Evolutionary conservation across 805 yeast genomes (phyloP).

Genomic region (Cyberlindnera euphorbiiphila): DNA sequence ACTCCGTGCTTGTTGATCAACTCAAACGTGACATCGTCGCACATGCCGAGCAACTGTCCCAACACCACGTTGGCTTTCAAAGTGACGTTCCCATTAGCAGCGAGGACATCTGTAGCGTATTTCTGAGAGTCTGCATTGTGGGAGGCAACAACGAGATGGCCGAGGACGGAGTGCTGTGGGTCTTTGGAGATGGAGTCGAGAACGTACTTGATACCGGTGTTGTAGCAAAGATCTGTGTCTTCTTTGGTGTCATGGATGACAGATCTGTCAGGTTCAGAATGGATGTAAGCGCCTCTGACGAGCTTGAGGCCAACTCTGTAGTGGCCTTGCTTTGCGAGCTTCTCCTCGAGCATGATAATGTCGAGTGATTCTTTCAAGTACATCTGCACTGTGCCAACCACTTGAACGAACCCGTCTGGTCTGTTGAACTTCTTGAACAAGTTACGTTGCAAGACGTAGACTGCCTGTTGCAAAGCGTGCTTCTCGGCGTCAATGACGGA

Average conservation of each 20-base stretch:
- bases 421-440: slow-evolving; percentile 73
- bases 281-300: slow-evolving; percentile 95
- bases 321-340: slow-evolving; percentile 52
- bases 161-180: slow-evolving; percentile 47
- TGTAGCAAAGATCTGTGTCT: slow-evolving; percentile 76
- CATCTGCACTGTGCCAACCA: slow-evolving; percentile 92
- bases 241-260: slow-evolving; percentile 74
- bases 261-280: slow-evolving; percentile 72
- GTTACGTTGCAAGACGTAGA: slow-evolving; percentile 82
- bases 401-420: slow-evolving; percentile 49
- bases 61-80: slow-evolving; percentile 62
- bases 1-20: slow-evolving; percentile 61
- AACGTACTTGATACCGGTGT: slow-evolving; percentile 61
- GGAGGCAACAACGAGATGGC: slow-evolving; percentile 85
- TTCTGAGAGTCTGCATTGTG: slow-evolving; percentile 81
- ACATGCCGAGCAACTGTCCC: slow-evolving; percentile 95
- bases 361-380: slow-evolving; percentile 70
- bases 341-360: slow-evolving; percentile 58
- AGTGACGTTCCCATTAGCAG: slow-evolving; percentile 27
- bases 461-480: slow-evolving; percentile 83
- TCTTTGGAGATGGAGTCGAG: slow-evolving; percentile 45
- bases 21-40: slow-evolving; percentile 80
- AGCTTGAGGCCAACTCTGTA: slow-evolving; percentile 84
- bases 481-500: slow-evolving; percentile 91
- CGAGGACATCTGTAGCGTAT: slow-evolving; percentile 58